Percentiles rank a stretch among this genome's conserved stretches.
Evolutionary conservation across 139 green algal genomes (phyloP).

Genomic region (Picochlorum sp.): DNA sequence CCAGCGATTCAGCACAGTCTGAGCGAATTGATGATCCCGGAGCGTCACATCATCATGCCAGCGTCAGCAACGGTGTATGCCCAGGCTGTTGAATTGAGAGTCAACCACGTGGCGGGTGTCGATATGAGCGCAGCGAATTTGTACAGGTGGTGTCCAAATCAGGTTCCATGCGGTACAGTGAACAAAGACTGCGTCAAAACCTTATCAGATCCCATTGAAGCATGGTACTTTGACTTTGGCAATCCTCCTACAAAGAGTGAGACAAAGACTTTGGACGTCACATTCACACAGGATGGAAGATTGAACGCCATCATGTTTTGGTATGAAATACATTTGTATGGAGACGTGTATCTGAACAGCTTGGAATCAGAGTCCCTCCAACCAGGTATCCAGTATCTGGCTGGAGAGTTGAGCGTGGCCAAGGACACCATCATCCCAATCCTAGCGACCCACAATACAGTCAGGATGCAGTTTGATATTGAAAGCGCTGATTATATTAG

Average conservation of each 20-base stretch:
- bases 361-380: slow-evolving; percentile 32
- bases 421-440: slow-evolving; percentile 40
- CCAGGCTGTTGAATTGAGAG: slow-evolving; percentile 48
- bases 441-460: slow-evolving; percentile 59
- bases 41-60: slow-evolving; percentile 51
- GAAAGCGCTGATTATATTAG: slow-evolving; percentile 53
- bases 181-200: slow-evolving; percentile 1
- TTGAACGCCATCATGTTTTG: slow-evolving; percentile 65
- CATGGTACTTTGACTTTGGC: slow-evolving; percentile 65
- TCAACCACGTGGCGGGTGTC: slow-evolving; percentile 35
- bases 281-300: slow-evolving; percentile 30
- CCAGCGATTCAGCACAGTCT: slow-evolving; percentile 45
- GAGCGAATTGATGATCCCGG: slow-evolving; percentile 35
- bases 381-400: slow-evolving; percentile 65
- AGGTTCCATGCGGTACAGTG: slow-evolving; percentile 25
- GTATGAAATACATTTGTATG: slow-evolving; percentile 56
- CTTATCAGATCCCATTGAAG: slow-evolving; percentile 42
- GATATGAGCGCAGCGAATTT: slow-evolving; percentile 48
- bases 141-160: slow-evolving; percentile 49
- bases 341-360: slow-evolving; percentile 33
- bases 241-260: slow-evolving; percentile 35
- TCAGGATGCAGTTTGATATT: slow-evolving; percentile 54
- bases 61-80: slow-evolving; percentile 52
- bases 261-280: slow-evolving; percentile 48
- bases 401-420: slow-evolving; percentile 48